Base-by-base conservation (phyloP, 805 yeast species). In the Myxozyma nipponensis region DNA sequence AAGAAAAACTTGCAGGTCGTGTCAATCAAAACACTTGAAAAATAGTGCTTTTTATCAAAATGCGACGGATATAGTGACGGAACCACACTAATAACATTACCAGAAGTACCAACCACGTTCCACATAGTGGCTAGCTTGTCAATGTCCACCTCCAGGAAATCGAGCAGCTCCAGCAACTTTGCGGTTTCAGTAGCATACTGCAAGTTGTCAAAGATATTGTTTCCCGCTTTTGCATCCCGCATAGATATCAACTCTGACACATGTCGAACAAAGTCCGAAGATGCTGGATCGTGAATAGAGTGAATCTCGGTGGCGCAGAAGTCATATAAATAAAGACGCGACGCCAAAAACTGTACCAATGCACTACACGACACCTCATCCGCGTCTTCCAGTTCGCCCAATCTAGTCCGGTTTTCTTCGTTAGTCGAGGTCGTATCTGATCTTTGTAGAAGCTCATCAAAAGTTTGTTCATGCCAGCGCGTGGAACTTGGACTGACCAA, bases 161-260 rank as follows among this genome's bases (percentile, higher is more conserved):
- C 95, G 60, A 90, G 71, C 52, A 84, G 81, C 30, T 82, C 77
- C 48, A 88, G 71, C 1, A 86, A 70, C 53, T 79, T 82, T 0
- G 91, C 83, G 0, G 88, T 76, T 19, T 53, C 57, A 26, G 47
- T 43, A n/a, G 47, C 48, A 19, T 9, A n/a, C 10, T 34, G 26
- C 21, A 17, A 39, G 23, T 44, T 43, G 50, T 77, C 68, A 23
- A 77, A 70, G 17, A 25, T 13, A 13, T 28, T 4, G 3, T 40
- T 47, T 10, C 26, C 46, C 7, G 13, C 13, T 9, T 36, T 32
- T 4, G 23, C 50, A 10, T 47, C 50, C 17, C 47, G 48, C 40
- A 46, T 42, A 4, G 39, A 23, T 21, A 36, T 43, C 18, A 54
- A 24, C 21, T 18, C 35, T 32, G 25, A 26, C 17, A 55, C 49